phyloP scores from a whole-genome alignment of 345 rosid genomes.

The Erucastrum elatum region DNA sequence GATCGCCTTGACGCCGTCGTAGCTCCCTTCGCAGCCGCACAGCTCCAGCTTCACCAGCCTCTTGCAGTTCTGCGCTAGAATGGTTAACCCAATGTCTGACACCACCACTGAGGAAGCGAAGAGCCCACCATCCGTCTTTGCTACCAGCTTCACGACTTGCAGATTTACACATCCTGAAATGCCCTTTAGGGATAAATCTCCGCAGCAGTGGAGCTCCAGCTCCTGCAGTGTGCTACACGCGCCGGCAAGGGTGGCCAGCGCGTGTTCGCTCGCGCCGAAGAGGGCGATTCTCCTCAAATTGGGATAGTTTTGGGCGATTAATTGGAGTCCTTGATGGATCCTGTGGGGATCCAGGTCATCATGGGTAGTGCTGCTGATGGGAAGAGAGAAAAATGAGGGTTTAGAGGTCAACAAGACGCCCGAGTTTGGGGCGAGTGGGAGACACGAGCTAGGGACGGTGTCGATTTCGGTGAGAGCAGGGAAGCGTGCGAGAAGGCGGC shows the following conservation, averaged over 20 bases:
- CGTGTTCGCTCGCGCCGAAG: constrained; percentile 50
- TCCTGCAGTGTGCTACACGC: constrained; percentile 58
- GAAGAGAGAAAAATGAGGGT: constrained; percentile 26
- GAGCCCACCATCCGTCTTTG: constrained; percentile 36
- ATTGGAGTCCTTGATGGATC: constrained; percentile 44
- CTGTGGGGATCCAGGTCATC: constrained; percentile 6
- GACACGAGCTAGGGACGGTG: constrained; percentile 40
- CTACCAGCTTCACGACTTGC: constrained; percentile 57
- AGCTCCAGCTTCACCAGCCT: constrained; percentile 63
- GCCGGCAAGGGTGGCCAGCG: constrained; percentile 43
- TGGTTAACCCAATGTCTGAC: constrained; percentile 66
- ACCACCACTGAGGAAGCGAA: constrained; percentile 40
- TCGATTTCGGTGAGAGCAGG: constrained; percentile 50
- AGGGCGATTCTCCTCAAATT: constrained; percentile 50
- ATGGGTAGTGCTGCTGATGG: constrained; percentile 20
- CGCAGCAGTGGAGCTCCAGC: constrained; percentile 61
- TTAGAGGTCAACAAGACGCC: constrained; percentile 42
- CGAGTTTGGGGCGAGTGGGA: constrained; percentile 40
- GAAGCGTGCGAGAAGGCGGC: constrained; percentile 55
- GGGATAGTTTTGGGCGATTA: constrained; percentile 48
- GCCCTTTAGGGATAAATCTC: constrained; percentile 52
- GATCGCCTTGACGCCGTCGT: constrained; percentile 66
- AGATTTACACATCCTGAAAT: constrained; percentile 52
- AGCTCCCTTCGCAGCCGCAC: constrained; percentile 70
- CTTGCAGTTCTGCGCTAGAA: constrained; percentile 63